Conservation (phyloP, 2,329 filamentous ascomycete species). For the Acephala macrosclerotiorum region DNA sequence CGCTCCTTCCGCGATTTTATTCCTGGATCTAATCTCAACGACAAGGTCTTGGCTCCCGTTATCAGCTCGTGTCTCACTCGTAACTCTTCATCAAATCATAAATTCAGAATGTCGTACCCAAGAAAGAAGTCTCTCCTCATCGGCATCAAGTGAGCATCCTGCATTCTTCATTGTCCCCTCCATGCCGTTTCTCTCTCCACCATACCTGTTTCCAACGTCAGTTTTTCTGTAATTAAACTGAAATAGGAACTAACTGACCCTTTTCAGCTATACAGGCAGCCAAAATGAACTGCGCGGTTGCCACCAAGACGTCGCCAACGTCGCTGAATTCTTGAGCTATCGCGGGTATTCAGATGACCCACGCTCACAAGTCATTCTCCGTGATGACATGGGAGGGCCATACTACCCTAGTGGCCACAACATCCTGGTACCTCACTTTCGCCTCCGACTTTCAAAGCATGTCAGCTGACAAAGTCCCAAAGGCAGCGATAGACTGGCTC, state of each 20-base stretch:
- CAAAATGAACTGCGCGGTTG: conserved; percentile 33
- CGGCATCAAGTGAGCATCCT: background rate
- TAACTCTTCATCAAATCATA: too few relatives aligned
- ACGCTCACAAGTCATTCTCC: conserved; percentile 48
- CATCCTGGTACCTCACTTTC: conserved; percentile 39
- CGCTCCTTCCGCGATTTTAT: background rate
- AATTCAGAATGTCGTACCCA: background rate
- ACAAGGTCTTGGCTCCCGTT: background rate
- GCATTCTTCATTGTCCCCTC: background rate
- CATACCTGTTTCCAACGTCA: too few relatives aligned
- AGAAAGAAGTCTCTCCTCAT: conserved; percentile 9
- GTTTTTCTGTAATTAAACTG: too few relatives aligned
- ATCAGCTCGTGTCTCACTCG: too few relatives aligned
- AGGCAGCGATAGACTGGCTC: conserved; percentile 53
- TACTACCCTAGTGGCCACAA: conserved; percentile 47
- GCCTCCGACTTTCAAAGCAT: background rate
- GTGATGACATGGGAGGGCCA: conserved; percentile 44
- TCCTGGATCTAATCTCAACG: background rate
- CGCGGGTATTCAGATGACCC: conserved; percentile 46
- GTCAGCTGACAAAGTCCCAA: conserved; percentile 1
- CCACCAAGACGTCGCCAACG: conserved; percentile 47
- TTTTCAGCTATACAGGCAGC: conserved; percentile 49
- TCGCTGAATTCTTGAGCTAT: conserved; percentile 48
- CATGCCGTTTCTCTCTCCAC: background rate
- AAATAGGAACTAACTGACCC: too few relatives aligned